A percentile compares a stretch with the other conserved stretches of the same genome.
Evolutionary conservation across 352 stramenopile species (phyloP).

Genomic region (Thalassiosira ordinaria): DNA sequence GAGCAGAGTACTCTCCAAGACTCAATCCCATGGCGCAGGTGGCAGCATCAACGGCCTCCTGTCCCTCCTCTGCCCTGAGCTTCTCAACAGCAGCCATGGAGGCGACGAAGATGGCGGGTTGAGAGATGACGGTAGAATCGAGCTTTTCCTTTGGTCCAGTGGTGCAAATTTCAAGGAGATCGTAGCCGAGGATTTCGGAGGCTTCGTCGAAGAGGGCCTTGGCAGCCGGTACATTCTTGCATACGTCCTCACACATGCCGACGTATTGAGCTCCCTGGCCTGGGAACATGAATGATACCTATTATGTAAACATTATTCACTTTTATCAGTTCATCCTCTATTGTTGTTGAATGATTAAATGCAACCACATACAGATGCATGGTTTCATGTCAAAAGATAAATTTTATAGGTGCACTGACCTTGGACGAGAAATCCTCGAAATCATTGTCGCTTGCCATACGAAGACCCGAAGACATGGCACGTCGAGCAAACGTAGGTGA

Average conservation of each 20-base stretch:
- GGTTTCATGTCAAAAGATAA: neutral
- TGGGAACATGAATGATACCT: slow-evolving; percentile 86
- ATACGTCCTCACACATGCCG: slow-evolving; percentile 82
- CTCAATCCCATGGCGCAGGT: slow-evolving; percentile 89
- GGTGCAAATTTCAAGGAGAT: slow-evolving; percentile 87
- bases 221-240: slow-evolving; percentile 81
- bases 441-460: slow-evolving; percentile 76
- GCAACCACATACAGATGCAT: too few species aligned
- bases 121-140: slow-evolving; percentile 87
- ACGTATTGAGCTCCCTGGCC: slow-evolving; percentile 86
- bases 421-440: slow-evolving; percentile 84
- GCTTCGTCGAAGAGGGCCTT: slow-evolving; percentile 89
- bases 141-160: slow-evolving; percentile 88
- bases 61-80: slow-evolving; percentile 80
- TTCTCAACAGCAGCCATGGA: slow-evolving; percentile 90
- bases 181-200: slow-evolving; percentile 89
- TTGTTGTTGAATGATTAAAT: too few species aligned
- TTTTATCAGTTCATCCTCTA: too few species aligned
- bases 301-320: slow-evolving; percentile 4
- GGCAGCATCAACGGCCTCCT: slow-evolving; percentile 83
- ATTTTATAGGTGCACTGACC: slow-evolving; percentile 55
- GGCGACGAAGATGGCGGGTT: slow-evolving; percentile 90
- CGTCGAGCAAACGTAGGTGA: slow-evolving; percentile 49
- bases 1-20: slow-evolving; percentile 89
- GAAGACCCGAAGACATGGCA: slow-evolving; percentile 24